Evolutionary conservation across 1,284 basidiomycete species (phyloP), one percentile per base, ranked within the genome.

Genomic region (Vanrija pseudolonga): DNA sequence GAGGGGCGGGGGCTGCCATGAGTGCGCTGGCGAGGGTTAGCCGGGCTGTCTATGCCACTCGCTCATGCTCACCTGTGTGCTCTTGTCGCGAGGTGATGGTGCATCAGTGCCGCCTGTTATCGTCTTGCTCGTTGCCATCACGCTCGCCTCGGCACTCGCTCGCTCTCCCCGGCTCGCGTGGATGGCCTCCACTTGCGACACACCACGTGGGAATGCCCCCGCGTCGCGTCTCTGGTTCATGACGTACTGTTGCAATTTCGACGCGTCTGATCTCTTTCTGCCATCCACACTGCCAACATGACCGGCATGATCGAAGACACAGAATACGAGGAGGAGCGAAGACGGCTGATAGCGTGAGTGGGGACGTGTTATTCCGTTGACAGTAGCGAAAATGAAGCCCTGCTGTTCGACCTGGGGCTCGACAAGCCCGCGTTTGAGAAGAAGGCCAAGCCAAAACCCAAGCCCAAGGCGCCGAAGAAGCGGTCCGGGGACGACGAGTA

Each of bases 371-470:
- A 7, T 2, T n/a, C 7, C 4, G 18, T 38, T 43, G 20, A 44
- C 47, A 32, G 17, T 4, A 69, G 69, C 23, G 68, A 67, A 45
- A 72, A 72, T 47, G 61, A 67, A 51, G 66, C 60, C 1, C 55
- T 72, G 6, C 62, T 72, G 14, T 53, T 61, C 12, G 67, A 63
- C 1, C 63, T 72, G 11, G 70, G 70, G 20, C 60, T 71, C 6
- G 43, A 40, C 39, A 43, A 46, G 15, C 58, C 51, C n/a, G 24
- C 26, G 20, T 42, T 36, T 26, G 53, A 37, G 20, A 49, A 28
- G 40, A 52, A 43, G 22, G 40, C 53, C 36, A 52, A 47, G 19
- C 53, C 46, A 15, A 48, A 50, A 41, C 36, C 46, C 17, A 50
- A 52, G 46, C 18, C 48, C 8, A 56, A 52, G 32, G 12, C 47